phyloP scores from a whole-genome alignment of 2,329 filamentous ascomycete genomes.

The Arthrobotrys iridis region DNA sequence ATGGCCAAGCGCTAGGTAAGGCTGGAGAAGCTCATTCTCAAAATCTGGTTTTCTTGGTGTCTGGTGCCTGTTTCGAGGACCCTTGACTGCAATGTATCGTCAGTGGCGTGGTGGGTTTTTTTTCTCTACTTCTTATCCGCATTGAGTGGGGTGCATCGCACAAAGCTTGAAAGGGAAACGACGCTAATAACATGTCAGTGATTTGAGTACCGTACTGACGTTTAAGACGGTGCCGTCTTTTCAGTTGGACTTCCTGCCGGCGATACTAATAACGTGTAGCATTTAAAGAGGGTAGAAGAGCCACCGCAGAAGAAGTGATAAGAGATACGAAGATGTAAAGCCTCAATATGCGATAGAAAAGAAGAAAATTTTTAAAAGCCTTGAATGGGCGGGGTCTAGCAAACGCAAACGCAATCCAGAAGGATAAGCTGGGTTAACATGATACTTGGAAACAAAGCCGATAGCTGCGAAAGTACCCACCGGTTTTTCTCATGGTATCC shows the following conservation, averaged over 20 bases:
- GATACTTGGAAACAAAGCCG: constrained; percentile 24
- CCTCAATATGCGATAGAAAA: background rate
- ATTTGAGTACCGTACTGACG: background rate
- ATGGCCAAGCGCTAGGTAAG: no score
- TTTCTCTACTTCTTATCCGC: constrained; percentile 45
- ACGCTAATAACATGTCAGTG: background rate
- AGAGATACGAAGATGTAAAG: background rate
- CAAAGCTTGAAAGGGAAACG: background rate
- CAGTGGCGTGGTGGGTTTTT: constrained; percentile 31
- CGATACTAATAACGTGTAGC: no score
- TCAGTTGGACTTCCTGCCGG: background rate
- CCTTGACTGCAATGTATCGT: constrained; percentile 26
- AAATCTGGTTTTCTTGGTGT: constrained; percentile 27
- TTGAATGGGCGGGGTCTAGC: constrained; percentile 29
- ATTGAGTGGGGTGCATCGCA: constrained; percentile 34
- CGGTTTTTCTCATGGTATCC: constrained; percentile 34
- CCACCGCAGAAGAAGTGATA: background rate
- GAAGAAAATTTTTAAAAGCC: constrained; percentile 23
- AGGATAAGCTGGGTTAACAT: constrained; percentile 3
- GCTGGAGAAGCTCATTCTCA: constrained; percentile 13
- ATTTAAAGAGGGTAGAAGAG: no score
- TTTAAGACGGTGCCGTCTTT: background rate
- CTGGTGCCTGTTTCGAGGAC: background rate
- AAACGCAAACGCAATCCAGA: constrained; percentile 15
- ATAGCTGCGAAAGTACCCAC: constrained; percentile 12